Conservation (phyloP, 2,329 filamentous ascomycete genomes). For the Cadophora sp. region DNA sequence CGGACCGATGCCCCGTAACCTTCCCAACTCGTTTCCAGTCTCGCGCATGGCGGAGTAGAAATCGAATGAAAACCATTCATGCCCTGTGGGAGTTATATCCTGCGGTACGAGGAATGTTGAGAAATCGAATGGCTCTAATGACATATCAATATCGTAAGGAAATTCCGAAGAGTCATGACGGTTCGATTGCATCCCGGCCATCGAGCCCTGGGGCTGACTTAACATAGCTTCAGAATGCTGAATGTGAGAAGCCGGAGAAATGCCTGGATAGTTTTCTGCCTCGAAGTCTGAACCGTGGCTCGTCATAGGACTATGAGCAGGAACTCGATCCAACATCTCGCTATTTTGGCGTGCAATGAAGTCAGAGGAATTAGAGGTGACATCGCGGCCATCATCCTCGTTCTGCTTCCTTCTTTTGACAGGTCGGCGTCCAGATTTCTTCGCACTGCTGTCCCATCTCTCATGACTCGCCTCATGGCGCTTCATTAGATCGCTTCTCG, state of each 20-base stretch:
- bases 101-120: slow-evolving; percentile 35
- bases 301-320: not conserved
- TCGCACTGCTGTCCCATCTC: slow-evolving; percentile 33
- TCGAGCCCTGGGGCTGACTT: not conserved
- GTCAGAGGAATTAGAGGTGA: not conserved
- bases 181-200: not conserved
- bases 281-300: not conserved
- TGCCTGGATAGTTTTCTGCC: not conserved
- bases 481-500: slow-evolving; percentile 37
- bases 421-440: slow-evolving; percentile 2
- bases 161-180: not conserved
- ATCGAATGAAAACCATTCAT: slow-evolving; percentile 37
- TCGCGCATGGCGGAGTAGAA: slow-evolving; percentile 39
- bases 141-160: not conserved
- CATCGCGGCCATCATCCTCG: not conserved
- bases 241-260: not conserved
- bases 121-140: slow-evolving; percentile 30
- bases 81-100: slow-evolving; percentile 13
- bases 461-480: slow-evolving; percentile 38
- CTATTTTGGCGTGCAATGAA: too few species aligned
- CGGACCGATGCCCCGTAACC: not conserved
- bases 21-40: slow-evolving; percentile 34
- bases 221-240: not conserved
- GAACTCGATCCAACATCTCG: not conserved
- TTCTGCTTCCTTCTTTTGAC: slow-evolving; percentile 29